Base-by-base conservation (phyloP, 2,329 filamentous ascomycete genomes). In the Microdochium nivale region DNA sequence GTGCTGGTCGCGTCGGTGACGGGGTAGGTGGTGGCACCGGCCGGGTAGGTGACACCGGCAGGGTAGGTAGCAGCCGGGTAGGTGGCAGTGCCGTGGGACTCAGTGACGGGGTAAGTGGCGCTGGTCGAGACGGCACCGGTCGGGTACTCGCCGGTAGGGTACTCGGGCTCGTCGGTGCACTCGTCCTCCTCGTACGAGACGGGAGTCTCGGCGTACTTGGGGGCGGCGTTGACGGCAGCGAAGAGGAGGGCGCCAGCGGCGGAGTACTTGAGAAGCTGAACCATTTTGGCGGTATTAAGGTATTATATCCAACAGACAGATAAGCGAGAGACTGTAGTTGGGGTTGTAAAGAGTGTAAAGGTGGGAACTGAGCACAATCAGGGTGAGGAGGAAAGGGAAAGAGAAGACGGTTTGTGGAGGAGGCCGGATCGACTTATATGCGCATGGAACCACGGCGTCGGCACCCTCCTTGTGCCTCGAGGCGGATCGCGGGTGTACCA, bases 251-350 rank as follows among this genome's bases (percentile, higher is more conserved):
- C 61, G 52, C 64, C 57, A 54, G 61, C 61, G 53, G 61, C 55
- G 53, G 60, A 58, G 55, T 66, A 63, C 52, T 65, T 62, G 49
- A 64, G 55, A 24, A 64, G 52, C 52, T 58, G 59, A 56, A 66
- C 63, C 64, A 67, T 67, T 47, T 50, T 64, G 56, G 52, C 52
- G 52, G 52, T 25, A 47, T 47, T 47, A 44, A 44, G 40, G 51
- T 51, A 54, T 53, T 51, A 30, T 53, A 55, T 52, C 52, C 53
- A 40, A 44, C 40, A 8, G 19, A 23, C 40, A 44, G 55, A 57
- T 51, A 59, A 61, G 59, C 60, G 63, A 65, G 61, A 62, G 62
- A 65, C 62, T 65, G 55, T 56, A 60, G 60, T 62, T 62, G 50
- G 57, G 55, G 52, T 53, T 44, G 40, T n/a, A 44, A 19, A 23